These are phyloP conservation scores for Hypomyces rosellus DNA, from an alignment of 2,329 filamentous ascomycete genomes.

Conservation along the genomic window DNA sequence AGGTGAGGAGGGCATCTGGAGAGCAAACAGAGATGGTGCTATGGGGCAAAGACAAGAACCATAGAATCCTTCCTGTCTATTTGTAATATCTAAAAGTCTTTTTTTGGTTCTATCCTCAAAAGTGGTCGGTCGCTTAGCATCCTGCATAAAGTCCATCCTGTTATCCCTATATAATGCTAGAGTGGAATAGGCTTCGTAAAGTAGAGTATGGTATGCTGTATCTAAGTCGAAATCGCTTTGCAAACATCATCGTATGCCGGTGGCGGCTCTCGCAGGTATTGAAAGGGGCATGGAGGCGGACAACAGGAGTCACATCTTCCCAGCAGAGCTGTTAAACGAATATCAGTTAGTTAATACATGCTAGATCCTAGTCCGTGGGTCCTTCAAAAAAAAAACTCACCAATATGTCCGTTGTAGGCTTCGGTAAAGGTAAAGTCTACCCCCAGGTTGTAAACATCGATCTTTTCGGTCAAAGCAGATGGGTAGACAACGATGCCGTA, in stretches of 20 bases:
- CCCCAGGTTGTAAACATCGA: conserved; percentile 27
- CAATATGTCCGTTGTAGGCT: conserved; percentile 30
- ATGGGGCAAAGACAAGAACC: conserved; percentile 42
- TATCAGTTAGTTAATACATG: background rate
- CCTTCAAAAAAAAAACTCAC: conserved; percentile 17
- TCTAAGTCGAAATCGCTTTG: background rate
- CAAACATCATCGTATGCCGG: conserved; percentile 25
- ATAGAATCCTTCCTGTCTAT: background rate
- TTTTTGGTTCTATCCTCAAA: background rate
- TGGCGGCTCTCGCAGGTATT: conserved; percentile 32
- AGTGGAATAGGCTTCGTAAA: too few relatives aligned
- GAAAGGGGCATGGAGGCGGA: conserved; percentile 32
- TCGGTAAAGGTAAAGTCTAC: conserved; percentile 32
- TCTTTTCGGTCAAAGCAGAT: conserved; percentile 31
- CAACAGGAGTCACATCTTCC: conserved; percentile 21
- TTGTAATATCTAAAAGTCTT: background rate
- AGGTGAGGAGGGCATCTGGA: conserved; percentile 73
- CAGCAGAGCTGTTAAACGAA: conserved; percentile 29
- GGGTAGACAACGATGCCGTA: conserved; percentile 37
- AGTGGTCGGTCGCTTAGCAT: too few relatives aligned
- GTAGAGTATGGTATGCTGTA: too few relatives aligned
- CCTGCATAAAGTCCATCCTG: too few relatives aligned
- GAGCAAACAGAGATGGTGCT: conserved; percentile 74
- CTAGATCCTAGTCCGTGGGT: background rate
- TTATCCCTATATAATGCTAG: too few relatives aligned